A percentile compares a stretch with the other conserved stretches of the same genome.
phyloP scores from a whole-genome alignment of 306 rosid species.

The Crataegus laevigata region DNA sequence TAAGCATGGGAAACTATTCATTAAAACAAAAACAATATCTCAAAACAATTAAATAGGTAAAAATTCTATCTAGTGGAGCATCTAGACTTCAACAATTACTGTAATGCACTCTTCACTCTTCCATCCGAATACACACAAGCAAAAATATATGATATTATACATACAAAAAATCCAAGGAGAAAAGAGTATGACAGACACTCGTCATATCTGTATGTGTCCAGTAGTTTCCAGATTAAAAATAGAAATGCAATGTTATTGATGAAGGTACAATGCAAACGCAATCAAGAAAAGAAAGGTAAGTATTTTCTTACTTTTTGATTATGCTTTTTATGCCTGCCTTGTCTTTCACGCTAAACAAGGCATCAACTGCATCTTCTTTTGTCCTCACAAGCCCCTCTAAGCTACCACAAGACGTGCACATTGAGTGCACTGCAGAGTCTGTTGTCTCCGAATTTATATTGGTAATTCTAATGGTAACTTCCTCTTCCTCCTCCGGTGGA shows the following conservation, averaged over 20 bases:
- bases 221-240: not conserved
- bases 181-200: not conserved
- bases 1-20: not conserved
- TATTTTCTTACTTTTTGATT: constrained; percentile 14
- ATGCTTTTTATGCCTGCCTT: not conserved
- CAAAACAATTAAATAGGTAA: not conserved
- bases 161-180: not conserved
- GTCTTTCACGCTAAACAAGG: constrained; percentile 3
- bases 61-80: not conserved
- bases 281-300: not conserved
- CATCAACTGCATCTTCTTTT: constrained; percentile 14
- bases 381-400: constrained; percentile 13
- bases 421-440: constrained; percentile 7
- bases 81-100: not conserved
- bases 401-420: constrained; percentile 14
- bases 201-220: not conserved
- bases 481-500: not conserved
- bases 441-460: constrained; percentile 10
- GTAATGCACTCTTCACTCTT: not conserved
- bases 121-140: not conserved
- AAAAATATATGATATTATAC: not conserved
- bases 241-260: not conserved
- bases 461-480: constrained; percentile 6
- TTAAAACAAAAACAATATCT: not conserved
- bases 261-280: not conserved